Conservation (phyloP, 1,139 yeast genomes). For the Komagataea norvegica region DNA sequence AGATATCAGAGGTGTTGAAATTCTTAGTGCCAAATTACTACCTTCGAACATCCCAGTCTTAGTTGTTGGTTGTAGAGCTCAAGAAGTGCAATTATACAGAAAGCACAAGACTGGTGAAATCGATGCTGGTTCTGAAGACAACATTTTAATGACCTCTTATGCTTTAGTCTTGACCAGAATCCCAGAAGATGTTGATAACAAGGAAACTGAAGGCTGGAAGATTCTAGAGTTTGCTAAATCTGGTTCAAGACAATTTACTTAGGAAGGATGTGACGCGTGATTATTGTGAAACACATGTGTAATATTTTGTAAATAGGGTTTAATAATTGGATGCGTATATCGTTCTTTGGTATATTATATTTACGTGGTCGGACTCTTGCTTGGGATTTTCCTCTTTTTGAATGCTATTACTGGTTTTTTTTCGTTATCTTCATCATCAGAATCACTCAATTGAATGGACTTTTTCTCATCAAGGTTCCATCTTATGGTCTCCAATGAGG, state of each 20-base stretch:
- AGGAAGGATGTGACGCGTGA: conserved; percentile 12
- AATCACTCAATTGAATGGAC: conserved; percentile 12
- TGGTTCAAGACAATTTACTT: conserved; percentile 85
- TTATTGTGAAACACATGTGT: neutral
- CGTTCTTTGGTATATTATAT: neutral
- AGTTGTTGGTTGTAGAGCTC: conserved; percentile 94
- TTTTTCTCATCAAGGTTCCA: conserved; percentile 18
- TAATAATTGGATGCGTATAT: neutral
- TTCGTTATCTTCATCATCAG: conserved; percentile 10
- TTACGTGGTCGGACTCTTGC: no score
- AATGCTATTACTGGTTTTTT: conserved; percentile 9
- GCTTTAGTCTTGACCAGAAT: conserved; percentile 94
- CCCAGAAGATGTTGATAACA: conserved; percentile 87
- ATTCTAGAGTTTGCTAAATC: conserved; percentile 93
- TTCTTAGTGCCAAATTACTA: conserved; percentile 80
- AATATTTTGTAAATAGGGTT: conserved; percentile 7
- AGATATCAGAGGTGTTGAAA: conserved; percentile 94
- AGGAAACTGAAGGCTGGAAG: conserved; percentile 96
- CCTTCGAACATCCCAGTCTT: conserved; percentile 92
- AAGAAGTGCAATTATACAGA: conserved; percentile 87
- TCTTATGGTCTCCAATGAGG: conserved; percentile 13
- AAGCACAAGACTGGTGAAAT: conserved; percentile 89
- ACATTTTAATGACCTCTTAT: conserved; percentile 86
- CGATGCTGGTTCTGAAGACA: conserved; percentile 95
- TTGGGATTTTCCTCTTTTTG: conserved; percentile 19